Base-by-base conservation (phyloP, 108 stramenopile genomes). In the Cyclotella kingstonii region DNA sequence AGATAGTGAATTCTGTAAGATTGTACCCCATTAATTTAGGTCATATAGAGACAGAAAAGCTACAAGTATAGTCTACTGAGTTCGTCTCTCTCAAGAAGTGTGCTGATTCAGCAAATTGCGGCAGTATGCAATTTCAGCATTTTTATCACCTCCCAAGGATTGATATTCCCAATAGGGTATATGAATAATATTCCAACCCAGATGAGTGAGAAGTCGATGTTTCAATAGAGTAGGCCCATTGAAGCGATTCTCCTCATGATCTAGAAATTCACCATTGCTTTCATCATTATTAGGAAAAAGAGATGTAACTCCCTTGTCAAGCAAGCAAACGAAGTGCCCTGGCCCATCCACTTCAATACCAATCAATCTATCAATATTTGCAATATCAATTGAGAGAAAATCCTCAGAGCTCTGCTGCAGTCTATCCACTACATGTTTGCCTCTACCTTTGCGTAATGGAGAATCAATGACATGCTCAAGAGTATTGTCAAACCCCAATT, bases 291-390 rank as follows among this genome's bases (percentile, higher is more conserved):
- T 42, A 1, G 5, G 2, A 4, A n/a, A n/a, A n/a, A 23, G 25
- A 15, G 62, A 26, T 45, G 18, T 39, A 26, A 68, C 58, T 36
- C 52, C 54, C 18, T 50, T 15, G 26, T 89, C 87, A 30, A 93
- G 73, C n/a, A 82, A 61, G 6, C 46, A 73, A 19, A 86, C 60
- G 40, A 82, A 93, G 68, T 93, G 91, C 7, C 79, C 81, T 2
- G 91, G 91, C 38, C 91, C 91, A 48, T 93, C 91, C 1, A 93
- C 87, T 72, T 93, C 91, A 26, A 93, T 76, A 9, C 88, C 91
- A 33, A 93, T 73, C 31, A 62, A 66, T 10, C 54, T 21, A 3
- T 75, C 68, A 22, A 82, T 42, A 53, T 91, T 77, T 44, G 90
- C 90, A 68, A 91, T 81, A 63, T 91, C 90, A 31, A 86, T 54